Evolutionary conservation across 1,284 basidiomycete species (phyloP).

Genomic region (Melanopsichium pennsylvanicum): DNA sequence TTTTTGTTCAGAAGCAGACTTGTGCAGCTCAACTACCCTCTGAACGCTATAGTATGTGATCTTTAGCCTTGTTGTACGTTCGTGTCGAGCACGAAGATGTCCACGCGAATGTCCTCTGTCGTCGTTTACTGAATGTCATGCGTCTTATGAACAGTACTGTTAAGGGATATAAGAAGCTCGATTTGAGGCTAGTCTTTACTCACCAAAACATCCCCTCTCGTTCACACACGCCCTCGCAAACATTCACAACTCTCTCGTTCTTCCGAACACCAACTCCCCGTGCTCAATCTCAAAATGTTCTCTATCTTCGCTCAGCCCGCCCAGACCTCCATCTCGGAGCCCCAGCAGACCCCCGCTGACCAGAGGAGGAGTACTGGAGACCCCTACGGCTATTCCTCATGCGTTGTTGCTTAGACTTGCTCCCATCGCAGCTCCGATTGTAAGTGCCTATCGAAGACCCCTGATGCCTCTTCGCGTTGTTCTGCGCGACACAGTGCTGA

Average conservation of each 20-base stretch:
- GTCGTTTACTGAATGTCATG: background rate
- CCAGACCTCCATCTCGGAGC: slow-evolving; percentile 26
- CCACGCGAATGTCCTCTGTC: background rate
- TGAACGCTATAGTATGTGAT: too few relatives aligned
- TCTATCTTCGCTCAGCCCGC: slow-evolving; percentile 31
- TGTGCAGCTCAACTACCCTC: too few relatives aligned
- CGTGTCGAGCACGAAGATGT: background rate
- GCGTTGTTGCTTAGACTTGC: slow-evolving; percentile 18
- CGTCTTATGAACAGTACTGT: background rate
- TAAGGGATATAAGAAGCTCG: slow-evolving; percentile 9
- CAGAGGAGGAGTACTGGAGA: slow-evolving; percentile 4
- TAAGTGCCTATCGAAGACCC: too few relatives aligned
- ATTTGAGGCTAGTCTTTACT: background rate
- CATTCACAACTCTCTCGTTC: slow-evolving; percentile 8
- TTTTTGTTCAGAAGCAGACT: too few relatives aligned
- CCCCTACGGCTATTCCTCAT: slow-evolving; percentile 20
- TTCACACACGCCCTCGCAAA: slow-evolving; percentile 3
- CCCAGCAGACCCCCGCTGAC: slow-evolving; percentile 8
- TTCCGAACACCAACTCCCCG: slow-evolving; percentile 14
- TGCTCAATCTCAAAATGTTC: slow-evolving; percentile 20
- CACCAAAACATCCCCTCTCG: slow-evolving; percentile 10
- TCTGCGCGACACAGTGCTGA: too few relatives aligned
- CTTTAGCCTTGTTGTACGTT: too few relatives aligned
- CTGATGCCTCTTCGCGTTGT: too few relatives aligned
- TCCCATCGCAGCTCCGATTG: background rate